Percentiles rank a stretch among this genome's conserved stretches.
These are phyloP conservation scores for Rhytidhysteron rufulum DNA, from an alignment of 2,329 filamentous ascomycete genomes.

Conservation along the genomic window DNA sequence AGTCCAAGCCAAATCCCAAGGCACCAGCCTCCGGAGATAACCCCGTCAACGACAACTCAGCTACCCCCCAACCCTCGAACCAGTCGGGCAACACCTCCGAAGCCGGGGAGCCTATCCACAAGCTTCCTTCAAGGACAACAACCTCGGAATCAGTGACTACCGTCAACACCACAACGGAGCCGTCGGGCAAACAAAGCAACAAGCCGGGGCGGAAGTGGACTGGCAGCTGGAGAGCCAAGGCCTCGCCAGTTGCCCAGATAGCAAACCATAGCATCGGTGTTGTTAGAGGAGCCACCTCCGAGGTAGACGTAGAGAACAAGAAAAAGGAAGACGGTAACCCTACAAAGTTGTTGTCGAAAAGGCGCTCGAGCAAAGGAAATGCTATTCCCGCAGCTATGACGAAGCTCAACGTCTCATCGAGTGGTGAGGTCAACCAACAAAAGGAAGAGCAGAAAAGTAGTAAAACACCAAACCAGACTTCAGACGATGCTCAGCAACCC, in stretches of 20 bases:
- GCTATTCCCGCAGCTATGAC: slow-evolving; percentile 44
- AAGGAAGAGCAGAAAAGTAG: slow-evolving; percentile 7
- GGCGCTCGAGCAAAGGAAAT: slow-evolving; percentile 44
- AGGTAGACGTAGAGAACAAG: slow-evolving; percentile 29
- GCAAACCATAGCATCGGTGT: slow-evolving; percentile 45
- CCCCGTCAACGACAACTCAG: slow-evolving; percentile 8
- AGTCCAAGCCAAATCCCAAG: slow-evolving; percentile 36
- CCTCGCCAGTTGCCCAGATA: slow-evolving; percentile 44
- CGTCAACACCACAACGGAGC: slow-evolving; percentile 12
- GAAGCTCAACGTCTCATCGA: slow-evolving; percentile 42
- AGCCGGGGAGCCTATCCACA: slow-evolving; percentile 14
- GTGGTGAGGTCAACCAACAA: slow-evolving; percentile 22
- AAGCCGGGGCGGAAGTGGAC: slow-evolving; percentile 36
- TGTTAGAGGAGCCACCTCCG: slow-evolving; percentile 40
- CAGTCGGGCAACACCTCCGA: slow-evolving; percentile 8
- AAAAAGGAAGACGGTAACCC: slow-evolving; percentile 25
- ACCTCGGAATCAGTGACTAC: slow-evolving; percentile 10
- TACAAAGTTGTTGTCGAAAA: slow-evolving; percentile 38
- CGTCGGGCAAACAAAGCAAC: slow-evolving; percentile 15
- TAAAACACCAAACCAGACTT: too few species aligned
- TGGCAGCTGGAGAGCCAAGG: slow-evolving; percentile 45
- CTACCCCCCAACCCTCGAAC: slow-evolving; percentile 9
- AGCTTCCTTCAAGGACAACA: slow-evolving; percentile 11
- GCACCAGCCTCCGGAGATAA: slow-evolving; percentile 17
- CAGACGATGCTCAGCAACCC: neutral